Conservation (phyloP, 2,329 filamentous ascomycete genomes). For the Biscogniauxia marginata region DNA sequence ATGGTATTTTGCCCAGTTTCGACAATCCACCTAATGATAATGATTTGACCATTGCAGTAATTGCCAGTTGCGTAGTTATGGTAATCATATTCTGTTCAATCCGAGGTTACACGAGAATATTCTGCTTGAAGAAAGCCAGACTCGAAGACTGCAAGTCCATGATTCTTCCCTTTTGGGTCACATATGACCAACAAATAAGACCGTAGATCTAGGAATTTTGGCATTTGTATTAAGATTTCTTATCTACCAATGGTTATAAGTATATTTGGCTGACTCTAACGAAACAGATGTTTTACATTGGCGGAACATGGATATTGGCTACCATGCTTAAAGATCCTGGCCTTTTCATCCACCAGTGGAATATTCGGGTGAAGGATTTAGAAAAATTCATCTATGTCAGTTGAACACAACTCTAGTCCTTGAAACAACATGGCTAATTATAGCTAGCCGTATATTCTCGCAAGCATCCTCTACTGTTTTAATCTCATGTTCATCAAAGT, state of each 20-base stretch:
- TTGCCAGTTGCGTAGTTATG: neutral
- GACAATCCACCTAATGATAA: neutral
- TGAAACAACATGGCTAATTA: no score
- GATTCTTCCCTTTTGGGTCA: neutral
- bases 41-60: neutral
- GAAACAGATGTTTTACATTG: neutral
- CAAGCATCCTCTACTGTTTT: slow-evolving; percentile 3
- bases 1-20: neutral
- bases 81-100: neutral
- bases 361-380: neutral
- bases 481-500: slow-evolving; percentile 10
- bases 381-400: neutral
- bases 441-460: neutral
- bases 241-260: neutral
- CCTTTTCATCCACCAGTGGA: neutral
- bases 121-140: neutral
- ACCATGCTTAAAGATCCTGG: neutral
- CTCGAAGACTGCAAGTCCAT: neutral
- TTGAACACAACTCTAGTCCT: slow-evolving; percentile 21
- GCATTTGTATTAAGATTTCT: neutral
- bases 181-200: neutral
- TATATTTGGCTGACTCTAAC: neutral
- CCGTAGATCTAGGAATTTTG: neutral
- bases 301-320: neutral
- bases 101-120: neutral